Evolutionary conservation across 176 grass and related monocot species (phyloP), one percentile per base, ranked within the genome.

Genomic region (Paspalum notatum): DNA sequence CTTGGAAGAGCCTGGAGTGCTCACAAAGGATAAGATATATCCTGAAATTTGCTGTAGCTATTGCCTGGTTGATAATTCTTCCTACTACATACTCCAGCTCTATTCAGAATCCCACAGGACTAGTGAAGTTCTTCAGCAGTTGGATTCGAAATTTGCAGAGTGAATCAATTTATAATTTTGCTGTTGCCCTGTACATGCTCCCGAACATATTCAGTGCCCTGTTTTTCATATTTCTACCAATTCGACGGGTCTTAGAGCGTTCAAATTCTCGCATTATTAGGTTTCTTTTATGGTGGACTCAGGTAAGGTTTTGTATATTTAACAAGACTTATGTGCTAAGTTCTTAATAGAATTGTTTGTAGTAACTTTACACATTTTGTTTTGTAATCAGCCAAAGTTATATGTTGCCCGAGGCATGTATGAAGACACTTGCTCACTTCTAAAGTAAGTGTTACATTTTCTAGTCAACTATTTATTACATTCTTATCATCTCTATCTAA

Each of bases 371-470:
- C 58, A 76, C 48, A 56, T 90, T 13, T 77, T 49, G 2, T 70
- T 54, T 74, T 63, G 42, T 64, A 72, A 76, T 87, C 86, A 99
- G 96, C 96, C 96, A 27, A 95, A 90, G 26, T 65, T 93, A 84
- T 99, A 95, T 93, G 86, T 99, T 54, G 96, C 93, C 10, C 85
- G 90, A 62, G 96, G 96, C 79, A 95, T 99, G 92, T 92, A 99
- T 82, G 92, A 91, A 69, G 81, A 81, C 65, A 82, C 83, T 52
- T 90, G 91, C 45, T 89, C 96, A 83, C 92, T 98, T 85, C 88
- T 98, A 75, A 98, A 90, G 96, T 98, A 91, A 95, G 75, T 50
- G 47, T 39, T 64, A 59, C 24, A 64, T 61, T 66, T 20, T 72
- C 39, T 43, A 84, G 42, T 69, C 71, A 68, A 58, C 46, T 77